A percentile compares a stretch with the other conserved stretches of the same genome.
Conservation (phyloP, 2,329 filamentous ascomycete species). For the Stagonosporopsis vannaccii region DNA sequence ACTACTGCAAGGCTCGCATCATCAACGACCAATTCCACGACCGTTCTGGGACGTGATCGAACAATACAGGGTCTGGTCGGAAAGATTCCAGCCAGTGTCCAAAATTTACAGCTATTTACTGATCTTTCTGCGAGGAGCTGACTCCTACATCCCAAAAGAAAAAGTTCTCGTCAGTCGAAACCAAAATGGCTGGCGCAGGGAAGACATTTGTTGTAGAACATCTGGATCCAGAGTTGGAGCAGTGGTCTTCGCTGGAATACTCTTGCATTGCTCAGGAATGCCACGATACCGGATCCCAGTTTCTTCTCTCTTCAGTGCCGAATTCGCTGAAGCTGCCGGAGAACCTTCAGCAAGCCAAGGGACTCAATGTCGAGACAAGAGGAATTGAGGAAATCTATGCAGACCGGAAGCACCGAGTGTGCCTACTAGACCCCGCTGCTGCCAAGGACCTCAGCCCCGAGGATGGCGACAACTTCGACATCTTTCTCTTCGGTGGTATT, state of each 20-base stretch:
- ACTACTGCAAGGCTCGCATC: slow-evolving; percentile 36
- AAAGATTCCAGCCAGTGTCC: neutral
- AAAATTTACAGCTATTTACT: slow-evolving; percentile 7
- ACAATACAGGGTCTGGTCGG: neutral
- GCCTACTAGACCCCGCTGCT: slow-evolving; percentile 87
- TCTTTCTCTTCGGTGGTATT: slow-evolving; percentile 95
- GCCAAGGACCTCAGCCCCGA: slow-evolving; percentile 80
- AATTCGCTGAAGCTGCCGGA: slow-evolving; percentile 65
- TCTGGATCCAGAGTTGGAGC: slow-evolving; percentile 90
- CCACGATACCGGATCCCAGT: slow-evolving; percentile 68
- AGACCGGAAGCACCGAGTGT: slow-evolving; percentile 76
- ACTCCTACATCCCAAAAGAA: slow-evolving; percentile 9
- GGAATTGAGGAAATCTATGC: slow-evolving; percentile 85
- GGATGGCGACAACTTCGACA: slow-evolving; percentile 83
- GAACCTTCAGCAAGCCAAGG: slow-evolving; percentile 65
- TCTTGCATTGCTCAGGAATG: slow-evolving; percentile 85
- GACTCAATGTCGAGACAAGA: slow-evolving; percentile 74
- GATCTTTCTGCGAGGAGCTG: neutral
- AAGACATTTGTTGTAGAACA: slow-evolving; percentile 96
- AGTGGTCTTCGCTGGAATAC: slow-evolving; percentile 96
- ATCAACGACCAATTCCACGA: slow-evolving; percentile 10
- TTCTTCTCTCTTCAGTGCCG: slow-evolving; percentile 84
- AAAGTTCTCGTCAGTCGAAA: slow-evolving; percentile 18
- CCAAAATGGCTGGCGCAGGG: slow-evolving; percentile 40
- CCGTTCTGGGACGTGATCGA: slow-evolving; percentile 17